Evolutionary conservation across 2,329 filamentous ascomycete species (phyloP), one percentile per base, ranked within the genome.

Genomic region (Fusarium sp.): DNA sequence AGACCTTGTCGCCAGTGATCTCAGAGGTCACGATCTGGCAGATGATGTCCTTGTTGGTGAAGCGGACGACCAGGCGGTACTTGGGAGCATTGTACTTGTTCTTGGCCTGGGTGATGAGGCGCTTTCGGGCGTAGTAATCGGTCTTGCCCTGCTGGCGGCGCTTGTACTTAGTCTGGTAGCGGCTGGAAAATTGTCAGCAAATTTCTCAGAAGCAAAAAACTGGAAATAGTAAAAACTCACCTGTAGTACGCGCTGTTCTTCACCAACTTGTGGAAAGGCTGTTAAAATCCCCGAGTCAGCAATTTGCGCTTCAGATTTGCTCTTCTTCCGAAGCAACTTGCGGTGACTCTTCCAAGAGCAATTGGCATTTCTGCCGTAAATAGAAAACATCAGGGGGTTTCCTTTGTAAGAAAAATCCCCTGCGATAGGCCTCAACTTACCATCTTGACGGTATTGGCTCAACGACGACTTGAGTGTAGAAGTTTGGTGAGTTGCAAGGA

Each of bases 51-150:
- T 94, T 94, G 92, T 98, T 97, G 89, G 94, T 97, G 92, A 97
- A 97, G 84, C 96, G 96, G 83, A 99, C 94, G 77, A 99, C 96
- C 82, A 99, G 92, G 82, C 96, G 93, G 92, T 99, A 98, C 91
- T 99, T 99, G 86, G 96, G 96, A 74, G 96, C 92, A 87, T 97
- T 97, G 92, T 98, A 99, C 92, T 99, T 99, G 94, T 99, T 99
- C 94, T 98, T 99, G 87, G 96, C 96, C 90, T 99, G 96, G 88
- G 94, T 94, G 89, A 98, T 96, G 85, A 99, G 90, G 82, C 96
- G 92, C 93, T 98, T 98, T 85, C 96, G 95, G 83, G 96, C 96
- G 85, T 98, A 98, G 94, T 99, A 99, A 85, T 99, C 96, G 88
- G 96, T 99, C 93, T 99, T 99, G 83, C 96, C 96, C 81, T 92